Percentiles rank a stretch among this genome's conserved stretches.
Conservation (phyloP, 169 alveolate genomes). For the Blepharisma undulans region DNA sequence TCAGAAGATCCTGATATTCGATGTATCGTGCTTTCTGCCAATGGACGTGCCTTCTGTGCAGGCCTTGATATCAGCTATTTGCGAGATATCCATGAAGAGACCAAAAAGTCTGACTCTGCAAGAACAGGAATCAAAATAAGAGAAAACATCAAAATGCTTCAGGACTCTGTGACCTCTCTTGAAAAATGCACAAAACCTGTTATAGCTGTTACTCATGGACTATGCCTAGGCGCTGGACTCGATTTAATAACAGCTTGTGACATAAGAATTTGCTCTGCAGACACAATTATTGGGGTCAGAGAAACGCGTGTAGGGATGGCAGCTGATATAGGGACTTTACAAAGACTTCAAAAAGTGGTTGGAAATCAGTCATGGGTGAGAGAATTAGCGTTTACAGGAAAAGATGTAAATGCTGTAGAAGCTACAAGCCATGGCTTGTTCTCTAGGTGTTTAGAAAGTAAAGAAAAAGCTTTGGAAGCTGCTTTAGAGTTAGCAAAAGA, state of each 20-base stretch:
- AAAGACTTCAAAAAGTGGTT: slow-evolving; percentile 59
- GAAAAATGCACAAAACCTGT: slow-evolving; percentile 75
- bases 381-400: slow-evolving; percentile 73
- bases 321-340: slow-evolving; percentile 79
- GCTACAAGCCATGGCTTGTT: slow-evolving; percentile 60
- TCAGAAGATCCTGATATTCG: slow-evolving; percentile 37
- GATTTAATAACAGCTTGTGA: slow-evolving; percentile 71
- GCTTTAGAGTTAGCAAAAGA: slow-evolving; percentile 42
- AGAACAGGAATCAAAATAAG: slow-evolving; percentile 22
- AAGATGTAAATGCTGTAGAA: slow-evolving; percentile 65
- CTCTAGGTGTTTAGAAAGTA: slow-evolving; percentile 42
- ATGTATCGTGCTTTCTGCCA: slow-evolving; percentile 39
- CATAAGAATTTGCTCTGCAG: slow-evolving; percentile 66
- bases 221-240: slow-evolving; percentile 75
- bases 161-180: slow-evolving; percentile 17
- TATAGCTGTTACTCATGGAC: slow-evolving; percentile 66
- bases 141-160: slow-evolving; percentile 21
- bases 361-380: slow-evolving; percentile 67
- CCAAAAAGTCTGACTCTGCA: slow-evolving; percentile 32
- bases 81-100: not conserved
- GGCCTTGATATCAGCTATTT: slow-evolving; percentile 52
- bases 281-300: slow-evolving; percentile 64
- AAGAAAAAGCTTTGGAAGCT: slow-evolving; percentile 33
- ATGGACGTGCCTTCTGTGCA: slow-evolving; percentile 53
- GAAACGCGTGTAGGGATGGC: slow-evolving; percentile 75